These are phyloP conservation scores for Lathyrus tuberosus DNA, from an alignment of 306 rosid genomes.

Conservation along the genomic window DNA sequence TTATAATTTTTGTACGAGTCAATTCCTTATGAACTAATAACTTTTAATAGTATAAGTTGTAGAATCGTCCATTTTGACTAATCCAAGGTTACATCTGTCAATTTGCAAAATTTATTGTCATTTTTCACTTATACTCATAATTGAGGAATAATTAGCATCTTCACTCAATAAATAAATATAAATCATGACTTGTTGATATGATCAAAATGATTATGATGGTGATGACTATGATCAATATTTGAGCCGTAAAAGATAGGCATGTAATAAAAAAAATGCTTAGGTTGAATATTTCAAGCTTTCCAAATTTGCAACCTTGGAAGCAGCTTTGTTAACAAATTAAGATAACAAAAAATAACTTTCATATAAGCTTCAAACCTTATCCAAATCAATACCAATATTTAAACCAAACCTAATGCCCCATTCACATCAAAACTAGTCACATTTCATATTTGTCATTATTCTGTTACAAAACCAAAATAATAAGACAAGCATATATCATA, in stretches of 20 bases:
- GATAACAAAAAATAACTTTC: slow-evolving; percentile 1
- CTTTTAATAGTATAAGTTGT: no score
- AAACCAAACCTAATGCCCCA: not conserved
- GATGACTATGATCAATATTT: not conserved
- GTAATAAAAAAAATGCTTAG: not conserved
- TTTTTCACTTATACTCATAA: not conserved
- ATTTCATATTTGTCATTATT: not conserved
- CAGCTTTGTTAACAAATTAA: slow-evolving; percentile 7
- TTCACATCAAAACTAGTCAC: slow-evolving; percentile 10
- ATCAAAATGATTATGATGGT: not conserved
- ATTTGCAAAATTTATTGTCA: not conserved
- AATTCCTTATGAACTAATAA: no score
- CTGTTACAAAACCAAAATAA: not conserved
- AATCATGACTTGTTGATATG: not conserved
- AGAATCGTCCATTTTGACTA: not conserved
- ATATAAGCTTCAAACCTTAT: slow-evolving; percentile 9
- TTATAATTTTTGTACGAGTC: no score
- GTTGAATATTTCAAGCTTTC: not conserved
- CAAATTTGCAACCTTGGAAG: not conserved
- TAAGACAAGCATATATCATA: not conserved
- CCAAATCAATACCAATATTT: not conserved
- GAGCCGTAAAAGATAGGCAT: not conserved
- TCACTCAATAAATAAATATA: not conserved
- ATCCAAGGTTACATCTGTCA: no score
- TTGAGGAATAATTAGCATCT: not conserved